Base-by-base conservation (phyloP, 345 rosid genomes). In the Aegle marmelos region DNA sequence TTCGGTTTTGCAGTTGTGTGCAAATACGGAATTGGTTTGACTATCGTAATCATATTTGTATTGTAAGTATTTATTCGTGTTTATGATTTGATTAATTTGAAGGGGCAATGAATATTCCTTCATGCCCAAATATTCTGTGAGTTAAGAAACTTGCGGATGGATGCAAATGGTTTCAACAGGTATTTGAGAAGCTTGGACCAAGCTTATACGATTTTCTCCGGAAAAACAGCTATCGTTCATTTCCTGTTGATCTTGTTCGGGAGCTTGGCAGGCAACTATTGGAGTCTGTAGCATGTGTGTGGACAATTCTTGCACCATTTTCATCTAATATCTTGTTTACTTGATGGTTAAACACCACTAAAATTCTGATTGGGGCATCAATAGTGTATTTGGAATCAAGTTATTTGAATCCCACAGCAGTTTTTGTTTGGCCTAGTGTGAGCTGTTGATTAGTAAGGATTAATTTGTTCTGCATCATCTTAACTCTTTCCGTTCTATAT, bases 241-340 rank as follows among this genome's bases (percentile, higher is more conserved):
- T 92, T 93, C 98, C 98, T 83, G 91, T 95, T 95, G 98, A 93
- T 68, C 98, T 89, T 90, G 98, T 96, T 85, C 97, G 98, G 79
- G 98, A 96, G 97, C 91, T 96, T 91, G 98, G 97, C 87, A 87
- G 97, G 91, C 99, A 96, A 92, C 94, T 94, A 81, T 91, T 94
- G 98, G 97, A 96, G 85, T 94, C 97, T 92, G 89, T 96, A 82
- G 97, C 99, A 92, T 94, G 99, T 96, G 98, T 96, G 99, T 94
- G 86, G 89, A 85, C 77, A 78, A 86, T 87, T 81, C 90, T 91
- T 85, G 85, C 84, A 83, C 87, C 80, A 81, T 82, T 87, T 80
- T 86, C 70, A 79, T 89, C 77, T 85, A 68, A 70, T 78, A 78
- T 85, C 74, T 34, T 84, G 76, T 83, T 73, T 84, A 81, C 77